phyloP scores from a whole-genome alignment of 208 protist species.

The Phytomonas serpens region DNA sequence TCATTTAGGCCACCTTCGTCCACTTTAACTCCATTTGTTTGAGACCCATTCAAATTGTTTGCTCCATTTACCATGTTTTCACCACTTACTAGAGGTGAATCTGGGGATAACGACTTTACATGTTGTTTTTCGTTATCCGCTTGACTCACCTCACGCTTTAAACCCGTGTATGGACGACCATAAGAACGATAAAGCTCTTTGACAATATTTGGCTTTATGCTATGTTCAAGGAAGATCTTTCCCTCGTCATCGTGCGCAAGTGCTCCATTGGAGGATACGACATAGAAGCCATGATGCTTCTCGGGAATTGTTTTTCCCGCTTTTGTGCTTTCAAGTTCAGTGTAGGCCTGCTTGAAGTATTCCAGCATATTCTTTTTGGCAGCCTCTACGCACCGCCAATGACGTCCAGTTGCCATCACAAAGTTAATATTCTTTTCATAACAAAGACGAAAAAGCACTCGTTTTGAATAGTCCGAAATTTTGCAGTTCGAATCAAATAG shows the following conservation, averaged over 20 bases:
- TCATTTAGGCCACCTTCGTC: constrained; percentile 13
- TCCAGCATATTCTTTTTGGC: constrained; percentile 12
- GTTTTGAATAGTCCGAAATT: constrained; percentile 31
- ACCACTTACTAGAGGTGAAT: not conserved
- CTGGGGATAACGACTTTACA: not conserved
- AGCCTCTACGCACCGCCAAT: constrained; percentile 27
- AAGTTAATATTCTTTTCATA: constrained; percentile 23
- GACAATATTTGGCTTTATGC: constrained; percentile 42
- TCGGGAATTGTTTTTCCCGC: not conserved
- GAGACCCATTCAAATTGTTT: not conserved
- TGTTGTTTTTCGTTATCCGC: not conserved
- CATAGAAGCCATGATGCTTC: constrained; percentile 28
- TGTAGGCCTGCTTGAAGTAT: constrained; percentile 21
- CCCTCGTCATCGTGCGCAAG: constrained; percentile 42
- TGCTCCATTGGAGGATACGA: constrained; percentile 61
- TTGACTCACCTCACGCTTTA: not conserved
- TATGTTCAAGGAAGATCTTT: constrained; percentile 27
- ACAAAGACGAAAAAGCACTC: constrained; percentile 32
- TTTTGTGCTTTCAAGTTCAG: not conserved
- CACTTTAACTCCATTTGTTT: not conserved
- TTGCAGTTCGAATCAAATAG: constrained; percentile 26
- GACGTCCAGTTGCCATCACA: constrained; percentile 46
- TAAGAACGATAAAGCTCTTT: constrained; percentile 33
- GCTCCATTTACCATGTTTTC: not conserved
- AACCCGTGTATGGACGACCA: constrained; percentile 22